These are phyloP conservation scores for Delonix regia DNA, from an alignment of 306 rosid species.

Conservation along the genomic window DNA sequence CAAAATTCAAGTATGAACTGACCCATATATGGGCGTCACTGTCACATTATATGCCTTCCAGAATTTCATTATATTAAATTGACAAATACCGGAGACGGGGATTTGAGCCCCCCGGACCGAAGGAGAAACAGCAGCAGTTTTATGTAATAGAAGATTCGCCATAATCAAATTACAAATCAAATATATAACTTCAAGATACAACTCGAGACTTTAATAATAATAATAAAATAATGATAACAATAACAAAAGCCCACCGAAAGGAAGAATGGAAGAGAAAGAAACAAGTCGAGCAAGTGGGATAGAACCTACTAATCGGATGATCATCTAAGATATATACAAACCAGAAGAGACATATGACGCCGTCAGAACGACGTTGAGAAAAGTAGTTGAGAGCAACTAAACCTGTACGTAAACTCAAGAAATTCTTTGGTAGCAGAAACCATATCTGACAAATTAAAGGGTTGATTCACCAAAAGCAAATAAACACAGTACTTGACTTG, in stretches of 20 bases:
- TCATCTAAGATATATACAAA: background rate
- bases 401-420: background rate
- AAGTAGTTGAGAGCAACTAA: background rate
- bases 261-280: background rate
- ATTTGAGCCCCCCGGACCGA: constrained; percentile 26
- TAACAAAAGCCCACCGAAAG: constrained; percentile 24
- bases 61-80: background rate
- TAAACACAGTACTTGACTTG: no score
- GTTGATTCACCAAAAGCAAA: background rate
- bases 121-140: background rate
- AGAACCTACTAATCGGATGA: background rate
- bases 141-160: background rate
- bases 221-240: background rate
- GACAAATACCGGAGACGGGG: background rate
- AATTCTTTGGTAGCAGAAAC: background rate
- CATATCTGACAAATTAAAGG: background rate
- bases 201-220: background rate
- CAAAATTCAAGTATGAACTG: constrained; percentile 12
- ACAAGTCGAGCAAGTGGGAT: background rate
- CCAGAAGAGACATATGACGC: no score
- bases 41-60: background rate
- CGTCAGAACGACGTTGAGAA: no score
- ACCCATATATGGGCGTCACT: background rate
- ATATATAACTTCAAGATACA: background rate
- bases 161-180: background rate